Evolutionary conservation across 345 rosid species (phyloP), one percentile per base, ranked within the genome.

Genomic region (Durio zibethinus): DNA sequence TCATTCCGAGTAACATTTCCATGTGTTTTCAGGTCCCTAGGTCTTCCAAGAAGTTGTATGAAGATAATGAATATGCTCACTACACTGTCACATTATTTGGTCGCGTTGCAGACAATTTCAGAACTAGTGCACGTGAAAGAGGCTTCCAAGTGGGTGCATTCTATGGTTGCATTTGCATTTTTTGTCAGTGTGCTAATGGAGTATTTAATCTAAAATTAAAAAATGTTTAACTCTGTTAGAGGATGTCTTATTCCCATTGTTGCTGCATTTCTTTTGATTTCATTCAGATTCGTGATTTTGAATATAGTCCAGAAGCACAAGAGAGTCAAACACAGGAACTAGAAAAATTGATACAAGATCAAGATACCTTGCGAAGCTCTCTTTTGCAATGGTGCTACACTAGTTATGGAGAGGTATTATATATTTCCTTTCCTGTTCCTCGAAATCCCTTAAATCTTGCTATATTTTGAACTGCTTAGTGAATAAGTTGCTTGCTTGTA

Each of bases 381-480:
- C 99, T 97, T 82, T 85, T 97, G 93, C 98, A 90, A 47, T 97
- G 99, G 98, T 92, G 97, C 89, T 94, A 94, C 82, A 86, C 94
- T 76, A 90, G 98, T 83, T 97, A 97, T 52, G 99, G 98, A 57
- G 98, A 97, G 97, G 99, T 97, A 88, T 43, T 35, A 33, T 75
- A 2, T 16, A 25, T 73, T 57, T 74, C 15, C 35, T 73, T 48
- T 29, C 23, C 52, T 53, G 53, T 42, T 62, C 38, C 10, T 25
- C 61, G 43, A 23, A 35, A 36, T 52, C 43, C 38, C 53, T 72
- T 12, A 53, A 33, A 11, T 43, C 9, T 59, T 40, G 16, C 57
- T 43, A 57, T 25, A 45, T 40, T 56, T 40, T 57, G 64, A 60
- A 61, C 27, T 40, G 68, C 15, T 60, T 56, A 60, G 0, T 43